Base-by-base conservation (phyloP, 2,329 filamentous ascomycete genomes). In the Parastagonospora nodorum region DNA sequence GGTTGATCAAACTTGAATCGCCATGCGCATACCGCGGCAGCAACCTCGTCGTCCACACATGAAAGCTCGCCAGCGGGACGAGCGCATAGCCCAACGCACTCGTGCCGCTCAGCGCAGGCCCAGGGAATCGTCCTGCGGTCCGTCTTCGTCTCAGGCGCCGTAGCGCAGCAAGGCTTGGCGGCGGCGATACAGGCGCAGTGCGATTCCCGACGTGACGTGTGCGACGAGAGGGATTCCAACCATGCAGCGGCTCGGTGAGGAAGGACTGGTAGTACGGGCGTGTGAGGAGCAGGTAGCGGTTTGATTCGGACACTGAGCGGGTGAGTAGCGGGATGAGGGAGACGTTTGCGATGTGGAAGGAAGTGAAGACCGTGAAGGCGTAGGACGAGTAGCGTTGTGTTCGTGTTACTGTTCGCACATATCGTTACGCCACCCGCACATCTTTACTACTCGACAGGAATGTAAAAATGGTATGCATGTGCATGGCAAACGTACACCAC, bases 301-400 rank as follows among this genome's bases (percentile, higher is more conserved):
- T 92, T 53, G 89, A 89, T 45, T 77, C 55, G 84, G 85, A 67
- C 90, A 92, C 63, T 53, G 76, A 67, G 51, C 61, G 59, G 42
- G 68, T 61, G 44, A 64, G 44, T 55, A 72, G 61, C 27, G 68
- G 66, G 61, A 73, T 64, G 55, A 73, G 50, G 49, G 69, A 58
- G 48, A 58, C 89, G 85, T 77, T 77, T 31, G 71, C 64, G 53
- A 75, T 64, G 58, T 77, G 77, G 42, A 77, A 73, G 53, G 75
- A 66, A 33, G 74, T 72, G 58, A 78, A 71, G 66, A 73, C 63
- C 37, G 75, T 72, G 57, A 74, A 73, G 56, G 75, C 71, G 58
- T 96, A 95, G 60, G 89, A 91, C 1, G 91, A 94, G 79, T 96
- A 96, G 72, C 86, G 88, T 74, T 97, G 94, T 31, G 94, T 80